phyloP scores from a whole-genome alignment of 176 grass and related monocot genomes.

The Hsuehochloa calcarea region DNA sequence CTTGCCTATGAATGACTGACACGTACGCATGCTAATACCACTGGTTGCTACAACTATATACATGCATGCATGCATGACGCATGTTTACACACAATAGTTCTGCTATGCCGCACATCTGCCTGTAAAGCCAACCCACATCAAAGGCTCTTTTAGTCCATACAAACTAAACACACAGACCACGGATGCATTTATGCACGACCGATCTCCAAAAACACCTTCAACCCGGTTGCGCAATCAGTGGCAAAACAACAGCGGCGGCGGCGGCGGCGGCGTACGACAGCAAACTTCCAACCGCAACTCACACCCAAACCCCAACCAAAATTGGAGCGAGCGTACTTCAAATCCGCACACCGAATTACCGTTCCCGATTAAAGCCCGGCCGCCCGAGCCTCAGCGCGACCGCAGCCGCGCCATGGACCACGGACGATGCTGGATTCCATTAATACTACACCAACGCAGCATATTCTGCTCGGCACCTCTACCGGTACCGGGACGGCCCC shows the following conservation, averaged over 20 bases:
- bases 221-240: background rate
- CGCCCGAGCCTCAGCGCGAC: background rate
- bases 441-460: background rate
- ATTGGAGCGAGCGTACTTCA: background rate
- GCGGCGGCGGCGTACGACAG: background rate
- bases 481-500: too few relatives aligned
- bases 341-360: background rate
- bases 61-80: background rate
- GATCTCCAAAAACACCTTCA: background rate
- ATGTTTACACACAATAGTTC: background rate
- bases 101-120: background rate
- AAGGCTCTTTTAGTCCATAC: background rate
- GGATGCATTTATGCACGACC: background rate
- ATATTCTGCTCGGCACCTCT: background rate
- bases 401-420: background rate
- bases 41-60: too few relatives aligned
- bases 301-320: background rate
- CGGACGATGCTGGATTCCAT: conserved; percentile 15
- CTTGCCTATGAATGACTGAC: too few relatives aligned
- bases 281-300: background rate
- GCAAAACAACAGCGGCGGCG: background rate
- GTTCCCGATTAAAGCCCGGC: background rate
- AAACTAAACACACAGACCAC: background rate
- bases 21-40: too few relatives aligned
- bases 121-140: background rate